Base-by-base conservation (phyloP, 2,329 filamentous ascomycete species). In the Mycosphaerella sp. region DNA sequence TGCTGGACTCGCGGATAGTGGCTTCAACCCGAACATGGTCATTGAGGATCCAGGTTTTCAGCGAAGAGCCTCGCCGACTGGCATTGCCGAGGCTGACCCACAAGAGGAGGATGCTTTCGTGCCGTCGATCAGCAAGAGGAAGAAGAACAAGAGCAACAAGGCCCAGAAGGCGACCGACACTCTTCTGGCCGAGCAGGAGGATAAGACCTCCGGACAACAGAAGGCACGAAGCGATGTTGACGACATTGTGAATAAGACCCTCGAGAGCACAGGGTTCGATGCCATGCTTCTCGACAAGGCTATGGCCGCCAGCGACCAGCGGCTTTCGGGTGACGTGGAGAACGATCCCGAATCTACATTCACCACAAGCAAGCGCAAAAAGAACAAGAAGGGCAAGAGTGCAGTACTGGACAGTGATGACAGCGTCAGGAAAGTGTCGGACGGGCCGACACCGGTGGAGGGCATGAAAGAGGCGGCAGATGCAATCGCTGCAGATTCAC, bases 331-430 rank as follows among this genome's bases (percentile, higher is more conserved):
- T 4, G 59, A 59, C 9, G 48, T 49, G 36, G 51, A 55, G 10
- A 61, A 64, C 21, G 66, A 68, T 11, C 58, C 62, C 6, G 66
- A 68, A 11, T 64, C 66, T 45, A 61, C 65, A 50, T 57, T 70
- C 62, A 60, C 69, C 53, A 66, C 69, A 45, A 70, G 69, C 49
- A 70, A 71, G 56, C 69, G 70, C 40, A 76, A 74, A 61, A 77
- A 75, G 63, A 66, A 64, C 34, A 77, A 74, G 67, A 76, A 76
- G 57, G 64, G 67, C 7, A 77, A 76, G 65, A 74, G 76, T 64
- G 26, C 55, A 8, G 38, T 47, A 17, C 34, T 41, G 8, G 45
- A 51, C 7, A 36, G 44, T 41, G 47, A 38, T 7, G 39, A 51
- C 12, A 45, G 50, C 60, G 59, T 17, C 67, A 65, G 48, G 67